Evolutionary conservation across 2,329 filamentous ascomycete species (phyloP), one percentile per base, ranked within the genome.

Genomic region (Phaeoacremonium minimum): DNA sequence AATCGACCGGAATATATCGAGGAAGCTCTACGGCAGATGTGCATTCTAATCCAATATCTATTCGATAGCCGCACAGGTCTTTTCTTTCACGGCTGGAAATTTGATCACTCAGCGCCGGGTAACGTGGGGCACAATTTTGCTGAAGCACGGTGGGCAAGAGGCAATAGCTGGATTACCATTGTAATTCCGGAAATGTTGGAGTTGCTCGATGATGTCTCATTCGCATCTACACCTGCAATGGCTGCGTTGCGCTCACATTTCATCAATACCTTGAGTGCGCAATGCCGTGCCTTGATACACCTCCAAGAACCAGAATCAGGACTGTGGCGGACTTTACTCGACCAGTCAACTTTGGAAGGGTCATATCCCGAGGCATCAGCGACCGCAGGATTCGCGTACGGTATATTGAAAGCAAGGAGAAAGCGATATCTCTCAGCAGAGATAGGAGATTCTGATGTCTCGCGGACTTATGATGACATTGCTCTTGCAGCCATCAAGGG

Each of bases 11-110:
- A 84, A 46, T 91, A 91, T 53, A 67, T 90, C 17, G 82, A 79
- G 29, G 86, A 91, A 60, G 85, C 85, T 9, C 87, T 87, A 63
- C 69, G 75, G 7, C 86, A 90, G 57, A 88, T 89, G 52, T 66
- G 90, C 30, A 61, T 88, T 11, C 86, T 90, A 49, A 77, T 88
- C 47, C 82, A 89, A 53, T 90, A 89, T 55, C 73, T 91, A 0
- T 85, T 84, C 47, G 86, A 91, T 55, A 69, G 76, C 7, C 70
- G 71, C 40, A 80, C 83, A 0, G 85, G 86, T 0, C 66, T 90
- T 1, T 91, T 85, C 58, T 90, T 84, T 66, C 86, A 91, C 58
- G 86, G 86, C 18, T 91, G 86, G 86, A 83, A 82, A 8, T 90
- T 88, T 48, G 73, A 83, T n/a, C n/a, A n/a, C n/a, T n/a, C n/a